These are phyloP conservation scores for Penicillium dipodomyicola DNA, from an alignment of 495 filamentous ascomycete species.

Conservation along the genomic window DNA sequence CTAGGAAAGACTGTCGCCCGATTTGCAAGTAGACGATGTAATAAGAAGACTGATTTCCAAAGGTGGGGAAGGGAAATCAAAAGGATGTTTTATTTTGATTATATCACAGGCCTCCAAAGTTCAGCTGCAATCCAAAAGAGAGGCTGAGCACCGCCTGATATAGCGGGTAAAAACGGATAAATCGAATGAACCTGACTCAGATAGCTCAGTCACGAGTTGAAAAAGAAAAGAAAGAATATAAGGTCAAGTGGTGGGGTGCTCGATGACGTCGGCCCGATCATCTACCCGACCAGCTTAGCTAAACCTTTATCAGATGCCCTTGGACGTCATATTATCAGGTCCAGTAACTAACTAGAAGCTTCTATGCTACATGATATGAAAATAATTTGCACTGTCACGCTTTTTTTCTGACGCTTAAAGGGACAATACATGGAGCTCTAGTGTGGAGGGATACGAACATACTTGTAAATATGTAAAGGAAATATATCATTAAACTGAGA, in stretches of 20 bases:
- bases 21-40: slow-evolving; percentile 25
- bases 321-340: background rate
- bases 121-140: slow-evolving; percentile 8
- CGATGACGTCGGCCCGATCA: slow-evolving; percentile 28
- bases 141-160: slow-evolving; percentile 8
- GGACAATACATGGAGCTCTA: background rate
- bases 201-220: slow-evolving; percentile 8
- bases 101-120: slow-evolving; percentile 11
- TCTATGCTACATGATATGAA: background rate
- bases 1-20: slow-evolving; percentile 16
- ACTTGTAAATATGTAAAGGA: background rate
- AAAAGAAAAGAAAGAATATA: slow-evolving; percentile 1
- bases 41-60: slow-evolving; percentile 10
- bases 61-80: background rate
- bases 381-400: background rate
- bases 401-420: background rate
- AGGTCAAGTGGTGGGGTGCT: slow-evolving; percentile 20
- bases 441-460: background rate
- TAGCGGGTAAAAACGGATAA: slow-evolving; percentile 2
- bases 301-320: slow-evolving; percentile 4
- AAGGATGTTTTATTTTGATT: slow-evolving; percentile 9
- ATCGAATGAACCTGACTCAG: slow-evolving; percentile 11
- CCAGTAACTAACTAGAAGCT: too few relatives aligned
- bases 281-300: slow-evolving; percentile 12
- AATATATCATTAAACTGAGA: background rate